phyloP scores from a whole-genome alignment of 2,329 filamentous ascomycete species.

The Drechslerella stenobrocha region DNA sequence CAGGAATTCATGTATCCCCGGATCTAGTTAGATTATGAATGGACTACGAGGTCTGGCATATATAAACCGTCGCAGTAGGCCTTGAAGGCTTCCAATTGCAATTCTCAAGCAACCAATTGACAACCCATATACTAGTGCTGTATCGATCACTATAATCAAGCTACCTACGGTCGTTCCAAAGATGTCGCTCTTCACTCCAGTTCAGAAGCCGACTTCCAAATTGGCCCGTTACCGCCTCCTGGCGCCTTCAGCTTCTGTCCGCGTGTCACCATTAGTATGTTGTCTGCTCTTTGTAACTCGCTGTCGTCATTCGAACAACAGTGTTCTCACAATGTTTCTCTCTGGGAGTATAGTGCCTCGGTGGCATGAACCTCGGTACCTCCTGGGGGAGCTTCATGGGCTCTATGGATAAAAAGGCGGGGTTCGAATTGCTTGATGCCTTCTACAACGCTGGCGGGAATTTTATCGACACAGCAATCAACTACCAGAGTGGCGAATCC shows the following conservation, averaged over 20 bases:
- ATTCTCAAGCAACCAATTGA: not conserved
- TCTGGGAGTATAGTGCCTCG: slow-evolving; percentile 58
- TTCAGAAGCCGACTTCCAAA: slow-evolving; percentile 63
- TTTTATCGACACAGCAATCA: slow-evolving; percentile 73
- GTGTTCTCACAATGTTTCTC: not conserved
- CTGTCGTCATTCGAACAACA: slow-evolving; percentile 49
- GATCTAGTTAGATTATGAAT: too few species aligned
- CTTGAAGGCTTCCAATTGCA: too few species aligned
- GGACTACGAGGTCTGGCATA: too few species aligned
- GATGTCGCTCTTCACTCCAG: slow-evolving; percentile 54
- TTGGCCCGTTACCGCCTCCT: slow-evolving; percentile 69
- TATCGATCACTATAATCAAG: too few species aligned
- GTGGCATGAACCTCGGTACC: slow-evolving; percentile 68
- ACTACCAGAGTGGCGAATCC: slow-evolving; percentile 68
- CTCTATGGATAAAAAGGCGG: slow-evolving; percentile 65
- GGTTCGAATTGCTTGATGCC: slow-evolving; percentile 68
- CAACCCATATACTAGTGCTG: not conserved
- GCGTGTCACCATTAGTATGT: slow-evolving; percentile 66
- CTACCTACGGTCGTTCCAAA: too few species aligned
- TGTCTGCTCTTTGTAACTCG: slow-evolving; percentile 56
- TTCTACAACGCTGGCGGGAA: slow-evolving; percentile 70
- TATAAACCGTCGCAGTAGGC: too few species aligned
- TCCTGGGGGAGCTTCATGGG: slow-evolving; percentile 66
- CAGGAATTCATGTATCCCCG: too few species aligned
- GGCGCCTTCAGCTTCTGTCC: slow-evolving; percentile 66